Conservation (phyloP, 371 early-diverging fungal genomes). For the Phascolomyces articulosus region DNA sequence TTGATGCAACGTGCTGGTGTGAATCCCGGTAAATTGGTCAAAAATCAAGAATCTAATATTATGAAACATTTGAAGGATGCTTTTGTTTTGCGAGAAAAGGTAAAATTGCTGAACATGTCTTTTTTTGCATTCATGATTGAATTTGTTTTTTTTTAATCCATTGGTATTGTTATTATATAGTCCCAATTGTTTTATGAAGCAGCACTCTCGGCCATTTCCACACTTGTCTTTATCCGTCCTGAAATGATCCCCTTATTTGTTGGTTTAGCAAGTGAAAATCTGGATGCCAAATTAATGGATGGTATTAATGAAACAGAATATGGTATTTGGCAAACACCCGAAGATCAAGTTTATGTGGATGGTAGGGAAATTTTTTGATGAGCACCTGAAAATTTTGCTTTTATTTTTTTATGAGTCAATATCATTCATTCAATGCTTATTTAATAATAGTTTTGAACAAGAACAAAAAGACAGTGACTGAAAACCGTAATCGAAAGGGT, state of each 20-base stretch:
- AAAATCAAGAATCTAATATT: conserved; percentile 42
- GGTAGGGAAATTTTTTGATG: conserved; percentile 31
- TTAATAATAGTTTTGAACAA: conserved; percentile 16
- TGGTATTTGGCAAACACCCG: conserved; percentile 71
- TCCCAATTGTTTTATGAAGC: conserved; percentile 57
- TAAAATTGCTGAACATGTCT: conserved; percentile 1
- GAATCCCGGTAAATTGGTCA: conserved; percentile 75
- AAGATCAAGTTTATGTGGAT: conserved; percentile 70
- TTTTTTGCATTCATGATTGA: background rate
- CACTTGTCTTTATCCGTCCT: conserved; percentile 61
- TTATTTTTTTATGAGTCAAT: too few species aligned
- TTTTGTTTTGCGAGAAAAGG: conserved; percentile 13
- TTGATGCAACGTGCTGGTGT: conserved; percentile 75
- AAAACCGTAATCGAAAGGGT: conserved; percentile 57
- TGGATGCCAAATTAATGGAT: conserved; percentile 49
- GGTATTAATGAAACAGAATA: conserved; percentile 58
- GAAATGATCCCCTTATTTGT: conserved; percentile 50
- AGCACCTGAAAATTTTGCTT: too few species aligned
- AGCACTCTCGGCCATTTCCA: conserved; percentile 57
- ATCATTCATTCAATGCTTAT: background rate
- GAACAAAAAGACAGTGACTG: conserved; percentile 52
- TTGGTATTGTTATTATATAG: conserved; percentile 22
- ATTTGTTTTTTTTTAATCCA: background rate
- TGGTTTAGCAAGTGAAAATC: conserved; percentile 44
- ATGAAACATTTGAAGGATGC: conserved; percentile 43